Base-by-base conservation (phyloP, 805 yeast genomes). In the Kluyveromyces dobzhanskii region DNA sequence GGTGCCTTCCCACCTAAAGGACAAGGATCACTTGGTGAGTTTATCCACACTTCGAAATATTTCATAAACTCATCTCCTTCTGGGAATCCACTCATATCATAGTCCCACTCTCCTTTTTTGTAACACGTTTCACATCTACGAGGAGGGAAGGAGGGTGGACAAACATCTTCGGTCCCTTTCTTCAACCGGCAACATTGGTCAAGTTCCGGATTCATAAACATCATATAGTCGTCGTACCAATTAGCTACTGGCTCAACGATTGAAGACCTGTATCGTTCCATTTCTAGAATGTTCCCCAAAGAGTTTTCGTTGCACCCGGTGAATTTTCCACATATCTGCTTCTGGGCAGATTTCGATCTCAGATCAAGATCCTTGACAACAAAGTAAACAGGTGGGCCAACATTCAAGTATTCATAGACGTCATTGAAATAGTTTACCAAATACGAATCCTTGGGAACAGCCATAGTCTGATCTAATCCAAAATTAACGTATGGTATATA, bases 1-100 rank as follows among this genome's bases (percentile, higher is more conserved):
- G 97, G 95, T 0, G 97, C 97, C 53, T 84, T 83, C 2, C 98
- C 98, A 3, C 95, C 97, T 19, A 90, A 64, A 1, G 97, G 96
- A 59, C 98, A 90, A 2, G 90, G 85, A 51, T 84, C 92, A 41
- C 94, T 83, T 18, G 85, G 84, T 1, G 85, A 64, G 29, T 76
- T 69, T 18, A 90, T 84, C 98, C 98, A 90, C 30, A 81, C 75
- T 17, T 73, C 59, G 54, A 87, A 80, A 49, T 69, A 85, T 32
- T 65, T 66, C 76, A 83, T 74, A 52, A 90, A 90, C 26, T 78
- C 79, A 0, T 67, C 66, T 27, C 76, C 77, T 50, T 75, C 76
- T 0, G 98, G 98, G 53, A 92, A 77, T 0, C 92, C 95, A 4
- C 70, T 67, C 94, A 87, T 85, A 30, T 72, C 67, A 47, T 77